Conservation (phyloP, 352 stramenopile genomes). For the Globisporangium spinosum region DNA sequence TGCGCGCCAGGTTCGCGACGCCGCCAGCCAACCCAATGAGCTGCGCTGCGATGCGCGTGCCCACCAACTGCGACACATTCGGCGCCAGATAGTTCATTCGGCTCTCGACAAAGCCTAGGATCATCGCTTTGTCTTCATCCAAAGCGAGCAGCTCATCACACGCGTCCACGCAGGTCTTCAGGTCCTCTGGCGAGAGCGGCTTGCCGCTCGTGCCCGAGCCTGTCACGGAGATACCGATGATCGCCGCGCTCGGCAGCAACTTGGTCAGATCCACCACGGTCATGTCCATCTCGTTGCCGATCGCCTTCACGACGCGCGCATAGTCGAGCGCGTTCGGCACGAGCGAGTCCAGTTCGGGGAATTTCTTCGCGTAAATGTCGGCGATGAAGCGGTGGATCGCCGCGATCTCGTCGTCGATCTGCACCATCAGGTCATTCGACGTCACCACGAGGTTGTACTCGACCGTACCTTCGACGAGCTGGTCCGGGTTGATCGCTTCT, state of each 20-base stretch:
- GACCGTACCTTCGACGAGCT: constrained; percentile 53
- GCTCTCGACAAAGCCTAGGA: constrained; percentile 91
- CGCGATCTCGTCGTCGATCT: constrained; percentile 93
- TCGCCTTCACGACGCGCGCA: constrained; percentile 87
- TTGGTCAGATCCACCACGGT: constrained; percentile 88
- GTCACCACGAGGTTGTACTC: constrained; percentile 87
- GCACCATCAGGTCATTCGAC: constrained; percentile 91
- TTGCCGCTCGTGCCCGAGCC: constrained; percentile 90
- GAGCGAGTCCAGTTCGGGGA: constrained; percentile 93
- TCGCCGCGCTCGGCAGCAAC: constrained; percentile 89
- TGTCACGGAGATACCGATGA: constrained; percentile 94
- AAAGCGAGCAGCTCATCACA: constrained; percentile 89
- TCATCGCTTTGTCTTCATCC: constrained; percentile 77
- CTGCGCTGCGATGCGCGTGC: constrained; percentile 92
- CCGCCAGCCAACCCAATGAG: constrained; percentile 94
- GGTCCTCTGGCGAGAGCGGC: constrained; percentile 58
- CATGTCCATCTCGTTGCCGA: constrained; percentile 93
- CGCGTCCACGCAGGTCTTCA: constrained; percentile 70
- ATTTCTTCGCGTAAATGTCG: constrained; percentile 91
- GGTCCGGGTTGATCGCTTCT: constrained; percentile 25
- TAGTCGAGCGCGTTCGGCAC: constrained; percentile 92
- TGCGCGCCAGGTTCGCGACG: constrained; percentile 90
- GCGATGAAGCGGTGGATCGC: constrained; percentile 89
- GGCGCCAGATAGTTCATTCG: constrained; percentile 92
- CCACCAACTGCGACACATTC: constrained; percentile 93